Evolutionary conservation across 2,329 filamentous ascomycete species (phyloP).

Genomic region (Thielaviopsis punctulata): DNA sequence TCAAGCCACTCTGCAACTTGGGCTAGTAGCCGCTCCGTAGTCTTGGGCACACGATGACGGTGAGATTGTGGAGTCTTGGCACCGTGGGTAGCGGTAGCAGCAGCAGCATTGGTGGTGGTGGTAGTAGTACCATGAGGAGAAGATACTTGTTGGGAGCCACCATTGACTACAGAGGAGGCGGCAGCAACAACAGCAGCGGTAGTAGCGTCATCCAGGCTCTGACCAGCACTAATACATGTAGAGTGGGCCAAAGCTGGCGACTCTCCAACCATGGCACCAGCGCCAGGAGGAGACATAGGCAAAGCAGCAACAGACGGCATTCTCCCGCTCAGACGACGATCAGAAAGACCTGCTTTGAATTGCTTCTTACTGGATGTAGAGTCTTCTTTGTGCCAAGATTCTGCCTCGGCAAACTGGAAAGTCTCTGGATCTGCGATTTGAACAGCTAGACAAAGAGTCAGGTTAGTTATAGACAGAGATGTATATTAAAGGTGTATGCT

Average conservation of each 20-base stretch:
- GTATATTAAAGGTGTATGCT: neutral
- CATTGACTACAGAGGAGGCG: neutral
- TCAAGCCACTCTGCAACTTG: constrained; percentile 76
- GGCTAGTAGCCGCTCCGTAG: constrained; percentile 42
- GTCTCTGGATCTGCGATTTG: constrained; percentile 38
- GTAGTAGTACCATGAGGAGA: neutral
- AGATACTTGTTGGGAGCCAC: too few species aligned
- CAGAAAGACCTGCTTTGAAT: constrained; percentile 17
- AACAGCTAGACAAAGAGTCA: constrained; percentile 19
- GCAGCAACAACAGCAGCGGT: neutral
- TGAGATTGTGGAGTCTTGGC: constrained; percentile 12
- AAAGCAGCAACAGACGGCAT: constrained; percentile 12
- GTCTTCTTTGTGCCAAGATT: constrained; percentile 11
- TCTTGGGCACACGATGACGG: constrained; percentile 7
- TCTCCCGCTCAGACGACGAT: constrained; percentile 26
- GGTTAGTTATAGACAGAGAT: constrained; percentile 15
- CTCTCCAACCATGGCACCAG: constrained; percentile 1
- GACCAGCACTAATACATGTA: neutral
- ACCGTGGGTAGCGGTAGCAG: constrained; percentile 10
- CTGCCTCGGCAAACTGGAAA: constrained; percentile 13
- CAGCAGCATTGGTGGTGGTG: neutral
- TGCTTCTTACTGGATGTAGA: constrained; percentile 23
- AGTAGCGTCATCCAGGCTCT: constrained; percentile 16
- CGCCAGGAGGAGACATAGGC: constrained; percentile 7
- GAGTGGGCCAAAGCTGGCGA: neutral